Base-by-base conservation (phyloP, 1,284 basidiomycete species). In the Puccinia sorghi region DNA sequence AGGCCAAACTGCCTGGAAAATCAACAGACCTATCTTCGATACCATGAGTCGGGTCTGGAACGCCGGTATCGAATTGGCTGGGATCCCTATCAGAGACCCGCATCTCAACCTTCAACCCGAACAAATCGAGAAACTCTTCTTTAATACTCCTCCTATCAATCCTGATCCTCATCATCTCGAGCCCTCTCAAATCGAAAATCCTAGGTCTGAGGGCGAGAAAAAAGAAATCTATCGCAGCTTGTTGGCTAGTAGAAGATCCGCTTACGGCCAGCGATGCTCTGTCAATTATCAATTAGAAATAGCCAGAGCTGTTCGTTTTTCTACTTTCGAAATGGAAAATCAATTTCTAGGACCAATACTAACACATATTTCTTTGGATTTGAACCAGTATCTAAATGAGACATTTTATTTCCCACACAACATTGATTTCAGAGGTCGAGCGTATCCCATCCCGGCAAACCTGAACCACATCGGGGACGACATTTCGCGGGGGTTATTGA, bases 221-320 rank as follows among this genome's bases (percentile, higher is more conserved):
- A 77, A 61, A 41, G 74, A 77, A 61, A 77, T 70, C 20, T 77
- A 77, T 39, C 50, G 74, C 13, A 77, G 71, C 46, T 56, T 72
- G 52, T 66, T 87, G n/a, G 87, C 89, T 81, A 86, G 86, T 25
- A 91, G 90, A 85, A 89, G 91, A 22, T 90, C 90, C 82, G 92
- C 92, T 81, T 96, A 98, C 85, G 92, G 92, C 20, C 92, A 94
- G 80, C 88, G 96, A 63, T 98, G 95, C 85, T 93, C 89, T 83
- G 90, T 95, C 80, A 98, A 98, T 85, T 99, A 99, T 86, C 97
- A 95, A 85, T 90, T 99, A 80, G 96, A 98, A 85, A 97, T 99
- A 83, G 96, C 96, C 1, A 88, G 93, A 79, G 91, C 94, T 72
- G 92, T 93, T 83, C 84, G 91, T 88, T 17, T 39, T 20, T 25